Base-by-base conservation (phyloP, 768 basidiomycete genomes). In the Xerocomellus amylosporus region DNA sequence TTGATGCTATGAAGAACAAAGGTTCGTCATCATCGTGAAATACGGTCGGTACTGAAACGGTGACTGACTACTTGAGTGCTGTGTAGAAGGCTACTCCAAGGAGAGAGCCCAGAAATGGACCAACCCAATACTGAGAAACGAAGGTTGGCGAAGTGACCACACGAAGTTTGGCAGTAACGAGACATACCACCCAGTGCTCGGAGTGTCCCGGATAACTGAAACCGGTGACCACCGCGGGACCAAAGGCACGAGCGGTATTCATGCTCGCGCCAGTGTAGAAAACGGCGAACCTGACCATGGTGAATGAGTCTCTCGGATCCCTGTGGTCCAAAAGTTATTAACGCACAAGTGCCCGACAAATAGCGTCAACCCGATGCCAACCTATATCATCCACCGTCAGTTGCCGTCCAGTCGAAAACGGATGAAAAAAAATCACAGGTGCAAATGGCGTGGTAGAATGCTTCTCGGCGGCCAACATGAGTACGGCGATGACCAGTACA, bases 381-480 rank as follows among this genome's bases (percentile, higher is more conserved):
- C 62, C 84, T 83, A 54, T 19, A 39, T 26, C 17, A 43, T 30
- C 12, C 1, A 24, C 2, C 7, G 22, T 65, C 34, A 56, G 41
- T 44, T n/a, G 53, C 49, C 20, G 7, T 48, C 1, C 40, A 41
- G 51, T 30, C 49, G n/a, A 39, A 46, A 36, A 39, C 2, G 2
- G 19, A 46, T 13, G 14, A 36, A 28, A n/a, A 33, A 8, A 28
- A 0, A 71, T 42, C 56, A 84, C 83, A n/a, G 86, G 86, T 19
- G 85, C 85, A 61, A 87, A 84, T 0, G 86, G 82, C 1, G 85
- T 87, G 2, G 75, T 74, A 26, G 74, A 71, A 59, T 86, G 86
- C 68, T 87, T 87, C 69, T 87, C 87, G 15, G 82, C 83, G 5
- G 87, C 86, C 24, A 88, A 67, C 84, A 88, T 87, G 56, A 87